A percentile compares a stretch with the other conserved stretches of the same genome.
Evolutionary conservation across 306 rosid genomes (phyloP).

Genomic region (Cucumis hystrix): DNA sequence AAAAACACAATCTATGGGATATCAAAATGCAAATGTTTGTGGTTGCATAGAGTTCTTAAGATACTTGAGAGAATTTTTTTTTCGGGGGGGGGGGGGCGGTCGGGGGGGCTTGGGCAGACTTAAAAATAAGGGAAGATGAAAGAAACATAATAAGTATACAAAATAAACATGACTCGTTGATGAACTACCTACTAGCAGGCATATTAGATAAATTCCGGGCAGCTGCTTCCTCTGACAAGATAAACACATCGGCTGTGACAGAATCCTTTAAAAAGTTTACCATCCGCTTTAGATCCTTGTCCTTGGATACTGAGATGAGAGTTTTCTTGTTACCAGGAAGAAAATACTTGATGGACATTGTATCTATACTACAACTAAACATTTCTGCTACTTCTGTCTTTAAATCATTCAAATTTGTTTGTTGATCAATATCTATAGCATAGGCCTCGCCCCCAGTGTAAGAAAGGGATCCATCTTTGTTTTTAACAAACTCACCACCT

Average conservation of each 20-base stretch:
- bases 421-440: slow-evolving; percentile 68
- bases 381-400: slow-evolving; percentile 73
- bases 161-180: slow-evolving; percentile 11
- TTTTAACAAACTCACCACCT: slow-evolving; percentile 72
- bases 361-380: slow-evolving; percentile 43
- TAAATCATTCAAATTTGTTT: slow-evolving; percentile 51
- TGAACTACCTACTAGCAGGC: slow-evolving; percentile 84
- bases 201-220: slow-evolving; percentile 54
- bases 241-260: slow-evolving; percentile 55
- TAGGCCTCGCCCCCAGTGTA: slow-evolving; percentile 86
- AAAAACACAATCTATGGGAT: not conserved
- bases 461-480: slow-evolving; percentile 60
- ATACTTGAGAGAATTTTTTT: not conserved
- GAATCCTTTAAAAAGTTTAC: slow-evolving; percentile 62
- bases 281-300: slow-evolving; percentile 94
- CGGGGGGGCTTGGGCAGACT: not conserved
- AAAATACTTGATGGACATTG: slow-evolving; percentile 70
- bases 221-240: slow-evolving; percentile 54
- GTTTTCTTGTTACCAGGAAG: slow-evolving; percentile 90
- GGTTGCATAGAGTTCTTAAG: not conserved
- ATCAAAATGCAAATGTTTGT: not conserved
- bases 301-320: slow-evolving; percentile 77
- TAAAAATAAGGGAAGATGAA: not conserved
- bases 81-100: no score
- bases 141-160: not conserved